Evolutionary conservation across 1,284 basidiomycete species (phyloP).

Genomic region (Meira miltonrushii): DNA sequence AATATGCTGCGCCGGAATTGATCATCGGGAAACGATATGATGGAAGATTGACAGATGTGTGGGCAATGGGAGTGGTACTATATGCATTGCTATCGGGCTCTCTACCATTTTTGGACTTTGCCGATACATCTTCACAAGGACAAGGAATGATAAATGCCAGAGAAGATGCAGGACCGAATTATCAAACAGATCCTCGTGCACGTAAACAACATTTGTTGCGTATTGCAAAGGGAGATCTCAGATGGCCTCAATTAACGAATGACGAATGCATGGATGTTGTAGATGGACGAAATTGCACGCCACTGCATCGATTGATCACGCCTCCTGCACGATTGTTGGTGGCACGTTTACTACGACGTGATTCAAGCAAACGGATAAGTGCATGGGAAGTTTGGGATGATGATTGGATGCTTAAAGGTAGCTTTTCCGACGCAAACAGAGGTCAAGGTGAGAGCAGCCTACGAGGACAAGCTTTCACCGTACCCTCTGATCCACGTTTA

Average conservation of each 20-base stretch:
- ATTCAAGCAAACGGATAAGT: slow-evolving; percentile 33
- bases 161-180: slow-evolving; percentile 17
- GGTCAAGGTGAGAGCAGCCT: background rate
- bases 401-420: slow-evolving; percentile 42
- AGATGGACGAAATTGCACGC: slow-evolving; percentile 11
- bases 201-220: slow-evolving; percentile 46
- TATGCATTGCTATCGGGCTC: slow-evolving; percentile 83
- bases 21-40: slow-evolving; percentile 92
- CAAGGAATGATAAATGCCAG: background rate
- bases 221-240: slow-evolving; percentile 49
- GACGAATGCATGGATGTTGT: slow-evolving; percentile 25
- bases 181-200: slow-evolving; percentile 16
- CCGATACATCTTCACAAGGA: background rate
- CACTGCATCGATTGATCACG: slow-evolving; percentile 36
- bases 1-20: slow-evolving; percentile 85
- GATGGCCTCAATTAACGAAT: slow-evolving; percentile 53
- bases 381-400: slow-evolving; percentile 49
- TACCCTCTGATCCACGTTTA: slow-evolving; percentile 36
- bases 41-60: slow-evolving; percentile 82
- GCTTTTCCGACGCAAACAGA: slow-evolving; percentile 20
- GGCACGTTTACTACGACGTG: slow-evolving; percentile 39
- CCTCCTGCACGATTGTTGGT: slow-evolving; percentile 41
- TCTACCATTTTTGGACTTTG: slow-evolving; percentile 54
- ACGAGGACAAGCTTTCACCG: slow-evolving; percentile 19
- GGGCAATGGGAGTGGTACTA: slow-evolving; percentile 72